phyloP scores from a whole-genome alignment of 2,329 filamentous ascomycete species.

The Fusarium nanum region DNA sequence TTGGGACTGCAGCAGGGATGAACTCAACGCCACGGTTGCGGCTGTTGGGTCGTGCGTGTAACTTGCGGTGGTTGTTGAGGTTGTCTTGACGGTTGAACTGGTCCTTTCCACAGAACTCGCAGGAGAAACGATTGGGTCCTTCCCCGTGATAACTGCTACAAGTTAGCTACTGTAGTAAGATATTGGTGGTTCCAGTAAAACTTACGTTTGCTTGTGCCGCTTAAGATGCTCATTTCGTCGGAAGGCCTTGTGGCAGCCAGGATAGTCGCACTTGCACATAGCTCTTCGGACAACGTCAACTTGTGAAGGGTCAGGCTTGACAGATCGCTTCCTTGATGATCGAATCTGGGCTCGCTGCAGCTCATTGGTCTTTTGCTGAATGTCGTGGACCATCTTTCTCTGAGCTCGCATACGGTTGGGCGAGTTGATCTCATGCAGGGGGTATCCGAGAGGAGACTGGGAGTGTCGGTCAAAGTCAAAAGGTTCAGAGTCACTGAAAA shows the following conservation, averaged over 20 bases:
- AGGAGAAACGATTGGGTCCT: constrained; percentile 55
- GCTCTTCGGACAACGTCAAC: constrained; percentile 54
- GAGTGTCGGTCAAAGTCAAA: constrained; percentile 54
- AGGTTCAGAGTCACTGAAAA: constrained; percentile 49
- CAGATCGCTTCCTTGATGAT: constrained; percentile 47
- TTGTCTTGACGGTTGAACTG: constrained; percentile 58
- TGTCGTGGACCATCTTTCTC: constrained; percentile 56
- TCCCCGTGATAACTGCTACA: constrained; percentile 51
- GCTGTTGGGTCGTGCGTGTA: constrained; percentile 55
- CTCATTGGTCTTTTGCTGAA: constrained; percentile 58
- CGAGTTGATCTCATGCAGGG: constrained; percentile 50
- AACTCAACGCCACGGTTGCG: constrained; percentile 56
- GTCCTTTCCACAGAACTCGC: constrained; percentile 57
- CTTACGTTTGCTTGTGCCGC: constrained; percentile 65
- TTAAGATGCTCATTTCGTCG: constrained; percentile 67
- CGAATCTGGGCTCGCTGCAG: constrained; percentile 58
- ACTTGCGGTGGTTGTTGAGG: constrained; percentile 57
- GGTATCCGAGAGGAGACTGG: constrained; percentile 50
- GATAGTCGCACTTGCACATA: constrained; percentile 60
- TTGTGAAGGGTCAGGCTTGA: constrained; percentile 46
- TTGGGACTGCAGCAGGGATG: constrained; percentile 54
- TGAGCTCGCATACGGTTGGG: constrained; percentile 52
- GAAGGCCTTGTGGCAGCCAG: constrained; percentile 61
- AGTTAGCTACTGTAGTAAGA: neutral
- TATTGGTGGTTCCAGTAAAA: constrained; percentile 12